Conservation (phyloP, 2,329 filamentous ascomycete genomes). For the Capronia americana region DNA sequence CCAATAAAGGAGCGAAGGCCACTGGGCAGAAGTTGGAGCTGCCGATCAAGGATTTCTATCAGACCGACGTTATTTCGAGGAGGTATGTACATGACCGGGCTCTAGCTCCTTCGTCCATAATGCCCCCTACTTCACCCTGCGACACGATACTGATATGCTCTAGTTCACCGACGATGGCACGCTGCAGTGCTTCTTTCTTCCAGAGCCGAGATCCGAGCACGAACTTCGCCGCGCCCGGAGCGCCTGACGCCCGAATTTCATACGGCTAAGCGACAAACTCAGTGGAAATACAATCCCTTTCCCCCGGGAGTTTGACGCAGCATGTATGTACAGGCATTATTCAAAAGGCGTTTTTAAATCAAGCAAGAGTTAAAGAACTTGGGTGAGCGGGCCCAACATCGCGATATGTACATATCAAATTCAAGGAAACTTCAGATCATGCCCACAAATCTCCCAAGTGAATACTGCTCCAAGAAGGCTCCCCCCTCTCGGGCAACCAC, state of each 20-base stretch:
- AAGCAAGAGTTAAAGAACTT: background rate
- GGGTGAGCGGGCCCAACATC: background rate
- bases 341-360: constrained; percentile 15
- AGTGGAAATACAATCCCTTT: background rate
- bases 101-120: background rate
- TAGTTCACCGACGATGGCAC: constrained; percentile 97
- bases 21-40: constrained; percentile 78
- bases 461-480: background rate
- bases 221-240: constrained; percentile 77
- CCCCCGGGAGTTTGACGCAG: background rate
- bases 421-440: constrained; percentile 4
- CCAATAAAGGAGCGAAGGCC: constrained; percentile 86
- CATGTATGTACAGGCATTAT: constrained; percentile 20
- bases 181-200: constrained; percentile 87
- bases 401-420: constrained; percentile 24
- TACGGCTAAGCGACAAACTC: constrained; percentile 15
- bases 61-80: constrained; percentile 95
- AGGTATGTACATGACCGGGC: constrained; percentile 66
- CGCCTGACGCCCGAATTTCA: constrained; percentile 42
- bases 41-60: constrained; percentile 95
- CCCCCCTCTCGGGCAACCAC: background rate
- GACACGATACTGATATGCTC: constrained; percentile 22
- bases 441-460: background rate
- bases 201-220: constrained; percentile 77
- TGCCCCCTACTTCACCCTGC: background rate